Conservation (phyloP, 225 moss, liverwort and hornwort genomes). For the Sphagnum contortum region DNA sequence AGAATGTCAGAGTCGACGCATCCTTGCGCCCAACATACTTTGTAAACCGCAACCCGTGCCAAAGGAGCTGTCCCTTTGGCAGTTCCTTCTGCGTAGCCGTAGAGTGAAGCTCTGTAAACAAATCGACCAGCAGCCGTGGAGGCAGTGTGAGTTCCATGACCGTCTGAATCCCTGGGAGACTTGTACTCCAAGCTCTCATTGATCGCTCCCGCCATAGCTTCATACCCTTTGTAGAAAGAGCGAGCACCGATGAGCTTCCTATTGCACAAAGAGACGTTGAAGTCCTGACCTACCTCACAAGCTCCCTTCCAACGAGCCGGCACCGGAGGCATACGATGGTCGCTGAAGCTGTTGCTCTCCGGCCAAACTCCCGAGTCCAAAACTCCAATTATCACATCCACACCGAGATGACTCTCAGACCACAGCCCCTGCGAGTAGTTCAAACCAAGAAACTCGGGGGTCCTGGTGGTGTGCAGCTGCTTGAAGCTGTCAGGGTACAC, state of each 20-base stretch:
- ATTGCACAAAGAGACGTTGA: slow-evolving; percentile 41
- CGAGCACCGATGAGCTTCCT: slow-evolving; percentile 66
- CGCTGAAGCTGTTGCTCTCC: slow-evolving; percentile 51
- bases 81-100: slow-evolving; percentile 29
- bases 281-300: slow-evolving; percentile 26
- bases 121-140: slow-evolving; percentile 45
- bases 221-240: slow-evolving; percentile 52
- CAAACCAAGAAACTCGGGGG: slow-evolving; percentile 66
- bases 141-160: slow-evolving; percentile 58
- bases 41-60: slow-evolving; percentile 44
- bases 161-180: slow-evolving; percentile 45
- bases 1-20: slow-evolving; percentile 56
- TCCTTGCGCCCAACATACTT: slow-evolving; percentile 43
- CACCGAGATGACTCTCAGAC: slow-evolving; percentile 43
- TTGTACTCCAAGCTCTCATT: slow-evolving; percentile 53
- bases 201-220: slow-evolving; percentile 43
- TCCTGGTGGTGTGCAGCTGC: slow-evolving; percentile 65
- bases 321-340: slow-evolving; percentile 36
- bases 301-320: slow-evolving; percentile 60
- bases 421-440: slow-evolving; percentile 21
- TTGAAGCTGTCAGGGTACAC: slow-evolving; percentile 46
- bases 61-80: slow-evolving; percentile 41
- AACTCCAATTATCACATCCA: slow-evolving; percentile 75
- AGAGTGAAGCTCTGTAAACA: slow-evolving; percentile 18
- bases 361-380: slow-evolving; percentile 89